Evolutionary conservation across 2,329 filamentous ascomycete genomes (phyloP), one percentile per base, ranked within the genome.

Genomic region (Claviceps cyperi): DNA sequence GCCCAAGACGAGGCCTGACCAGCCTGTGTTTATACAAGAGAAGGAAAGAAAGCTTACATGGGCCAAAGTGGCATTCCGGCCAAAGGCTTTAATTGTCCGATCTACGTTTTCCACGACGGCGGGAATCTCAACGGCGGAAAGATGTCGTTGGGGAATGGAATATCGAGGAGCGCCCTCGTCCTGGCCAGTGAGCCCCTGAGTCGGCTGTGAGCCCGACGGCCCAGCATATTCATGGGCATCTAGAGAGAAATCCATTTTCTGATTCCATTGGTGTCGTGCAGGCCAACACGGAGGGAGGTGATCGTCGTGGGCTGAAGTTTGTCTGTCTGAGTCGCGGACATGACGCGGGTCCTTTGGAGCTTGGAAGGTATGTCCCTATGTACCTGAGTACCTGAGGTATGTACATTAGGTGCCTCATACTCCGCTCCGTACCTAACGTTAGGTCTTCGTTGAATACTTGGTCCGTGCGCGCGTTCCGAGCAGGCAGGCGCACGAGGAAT

Each of bases 71-170:
- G 65, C 60, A 14, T 63, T 60, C 43, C 66, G 61, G 1, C 69
- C 69, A 59, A 72, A 71, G 0, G 69, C 68, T 43, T 62, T 66
- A 46, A 69, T 59, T 17, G 68, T 64, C 17, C 69, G 63, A 43
- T 71, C 68, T n/a, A 70, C 55, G 48, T 70, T 66, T 54, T 70
- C 59, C 35, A 72, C 68, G 11, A 70, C 59, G 39, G 69, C 69
- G 17, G 69, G 69, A 1, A 72, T 60, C 53, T 72, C 69, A 17
- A 72, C 69, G 6, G 69, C 69, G 2, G 63, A 61, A 4, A 72
- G 57, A 4, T 56, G 51, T 14, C 67, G 61, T 5, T 56, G 54
- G 9, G 67, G 62, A 7, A 72, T 62, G 24, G 54, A 49, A 51
- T 65, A 69, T 50, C 58, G 60, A 4, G 66, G 66, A 14, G 66